phyloP scores from a whole-genome alignment of 139 green algal genomes.

The Micractinium conductrix region DNA sequence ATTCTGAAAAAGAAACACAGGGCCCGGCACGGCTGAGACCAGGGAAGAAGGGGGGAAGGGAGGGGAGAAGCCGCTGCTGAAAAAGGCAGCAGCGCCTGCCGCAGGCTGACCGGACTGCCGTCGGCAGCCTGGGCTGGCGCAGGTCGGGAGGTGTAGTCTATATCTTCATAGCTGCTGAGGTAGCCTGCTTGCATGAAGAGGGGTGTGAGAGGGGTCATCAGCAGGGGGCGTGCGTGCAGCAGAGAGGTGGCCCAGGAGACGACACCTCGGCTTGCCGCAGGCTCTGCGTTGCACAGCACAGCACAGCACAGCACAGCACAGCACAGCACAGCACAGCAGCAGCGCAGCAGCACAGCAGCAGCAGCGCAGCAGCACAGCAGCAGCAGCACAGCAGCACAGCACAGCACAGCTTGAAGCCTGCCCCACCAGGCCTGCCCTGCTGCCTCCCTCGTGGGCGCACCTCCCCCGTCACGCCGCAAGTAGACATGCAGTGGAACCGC shows the following conservation, averaged over 20 bases:
- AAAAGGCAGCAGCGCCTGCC: constrained; percentile 41
- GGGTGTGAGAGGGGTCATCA: background rate
- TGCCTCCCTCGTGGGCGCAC: background rate
- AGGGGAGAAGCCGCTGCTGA: too few relatives aligned
- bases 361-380: background rate
- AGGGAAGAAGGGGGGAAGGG: too few relatives aligned
- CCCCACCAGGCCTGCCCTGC: background rate
- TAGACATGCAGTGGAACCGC: constrained; percentile 45
- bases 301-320: too few relatives aligned
- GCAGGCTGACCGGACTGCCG: constrained; percentile 42
- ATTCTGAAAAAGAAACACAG: too few relatives aligned
- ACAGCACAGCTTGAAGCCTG: background rate
- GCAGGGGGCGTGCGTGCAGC: background rate
- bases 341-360: too few relatives aligned
- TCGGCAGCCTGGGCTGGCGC: constrained; percentile 26
- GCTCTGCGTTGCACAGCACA: too few relatives aligned
- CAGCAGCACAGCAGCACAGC: background rate
- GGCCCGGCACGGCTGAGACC: too few relatives aligned
- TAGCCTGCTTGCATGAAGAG: background rate
- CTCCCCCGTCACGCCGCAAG: constrained; percentile 15
- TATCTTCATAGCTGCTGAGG: constrained; percentile 40
- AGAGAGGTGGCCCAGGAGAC: too few relatives aligned
- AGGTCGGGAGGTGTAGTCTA: constrained; percentile 44
- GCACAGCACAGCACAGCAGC: too few relatives aligned
- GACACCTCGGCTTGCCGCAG: too few relatives aligned